Evolutionary conservation across 805 yeast genomes (phyloP).

Genomic region (Saturnispora besseyi): DNA sequence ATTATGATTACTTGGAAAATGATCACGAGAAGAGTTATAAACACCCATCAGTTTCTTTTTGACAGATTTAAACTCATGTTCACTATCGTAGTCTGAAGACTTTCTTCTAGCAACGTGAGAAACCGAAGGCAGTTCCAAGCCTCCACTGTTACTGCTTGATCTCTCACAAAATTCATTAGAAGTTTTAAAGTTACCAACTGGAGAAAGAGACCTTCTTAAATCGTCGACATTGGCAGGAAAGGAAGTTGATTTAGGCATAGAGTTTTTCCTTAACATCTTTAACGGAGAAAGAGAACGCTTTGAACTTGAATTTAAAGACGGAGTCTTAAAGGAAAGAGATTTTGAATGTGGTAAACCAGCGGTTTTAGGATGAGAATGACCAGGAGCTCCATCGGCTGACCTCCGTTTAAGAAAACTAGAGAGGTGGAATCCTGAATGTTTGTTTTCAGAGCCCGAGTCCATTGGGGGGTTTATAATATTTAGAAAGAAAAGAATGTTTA

Average conservation of each 20-base stretch:
- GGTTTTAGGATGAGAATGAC: neutral
- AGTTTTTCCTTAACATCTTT: neutral
- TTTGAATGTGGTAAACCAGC: neutral
- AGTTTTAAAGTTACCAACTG: neutral
- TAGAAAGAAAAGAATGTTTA: neutral
- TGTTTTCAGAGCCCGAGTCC: neutral
- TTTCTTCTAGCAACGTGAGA: neutral
- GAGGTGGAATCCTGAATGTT: neutral
- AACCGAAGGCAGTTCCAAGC: neutral
- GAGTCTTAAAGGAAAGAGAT: neutral
- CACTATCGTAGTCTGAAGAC: neutral
- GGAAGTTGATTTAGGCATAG: constrained; percentile 1
- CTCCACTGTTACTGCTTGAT: neutral
- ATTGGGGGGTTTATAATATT: neutral
- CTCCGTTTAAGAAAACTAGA: constrained; percentile 4
- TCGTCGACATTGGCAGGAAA: neutral
- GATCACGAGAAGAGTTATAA: neutral
- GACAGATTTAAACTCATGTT: constrained; percentile 6
- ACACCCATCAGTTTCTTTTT: constrained; percentile 10
- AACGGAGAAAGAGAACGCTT: constrained; percentile 6
- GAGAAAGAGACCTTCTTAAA: neutral
- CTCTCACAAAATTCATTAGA: neutral
- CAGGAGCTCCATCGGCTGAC: neutral
- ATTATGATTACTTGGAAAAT: neutral
- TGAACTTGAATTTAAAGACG: neutral